Percentiles rank a stretch among this genome's conserved stretches.
Conservation (phyloP, 1,284 basidiomycete genomes). For the Coniferiporia sulphurascens region DNA sequence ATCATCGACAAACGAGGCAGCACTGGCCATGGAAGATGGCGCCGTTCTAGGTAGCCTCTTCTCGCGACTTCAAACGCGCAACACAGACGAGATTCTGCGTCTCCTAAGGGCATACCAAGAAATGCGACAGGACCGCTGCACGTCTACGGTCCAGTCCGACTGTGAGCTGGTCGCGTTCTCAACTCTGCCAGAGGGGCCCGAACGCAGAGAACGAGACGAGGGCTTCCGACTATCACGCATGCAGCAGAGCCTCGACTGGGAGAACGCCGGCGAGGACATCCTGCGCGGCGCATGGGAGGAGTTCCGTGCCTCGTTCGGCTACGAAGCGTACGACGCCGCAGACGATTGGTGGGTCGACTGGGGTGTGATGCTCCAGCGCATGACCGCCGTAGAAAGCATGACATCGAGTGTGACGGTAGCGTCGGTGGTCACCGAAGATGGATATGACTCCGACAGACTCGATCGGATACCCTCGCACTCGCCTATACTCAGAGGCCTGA, state of each 20-base stretch:
- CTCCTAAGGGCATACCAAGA: constrained; percentile 52
- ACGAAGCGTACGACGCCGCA: constrained; percentile 18
- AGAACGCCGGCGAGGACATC: constrained; percentile 4
- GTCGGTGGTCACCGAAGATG: neutral
- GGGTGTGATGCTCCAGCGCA: constrained; percentile 8
- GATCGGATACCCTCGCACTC: no score
- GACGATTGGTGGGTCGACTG: constrained; percentile 20
- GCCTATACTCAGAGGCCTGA: no score
- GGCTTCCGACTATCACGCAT: constrained; percentile 28
- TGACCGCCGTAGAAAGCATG: neutral
- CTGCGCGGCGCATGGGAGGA: constrained; percentile 15
- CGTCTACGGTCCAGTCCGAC: constrained; percentile 27
- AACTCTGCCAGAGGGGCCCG: constrained; percentile 35
- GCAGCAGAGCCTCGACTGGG: constrained; percentile 9
- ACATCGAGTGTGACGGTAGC: neutral
- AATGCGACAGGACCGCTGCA: constrained; percentile 38
- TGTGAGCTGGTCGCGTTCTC: constrained; percentile 34
- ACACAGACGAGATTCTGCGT: constrained; percentile 39
- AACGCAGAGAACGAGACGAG: constrained; percentile 38
- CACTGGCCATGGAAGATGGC: constrained; percentile 44
- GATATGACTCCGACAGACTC: neutral
- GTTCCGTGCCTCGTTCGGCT: constrained; percentile 11
- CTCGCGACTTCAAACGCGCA: constrained; percentile 41
- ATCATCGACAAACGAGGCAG: constrained; percentile 1
- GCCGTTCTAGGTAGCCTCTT: constrained; percentile 54